Base-by-base conservation (phyloP, 2,329 filamentous ascomycete genomes). In the Dactylonectria macrodidyma region DNA sequence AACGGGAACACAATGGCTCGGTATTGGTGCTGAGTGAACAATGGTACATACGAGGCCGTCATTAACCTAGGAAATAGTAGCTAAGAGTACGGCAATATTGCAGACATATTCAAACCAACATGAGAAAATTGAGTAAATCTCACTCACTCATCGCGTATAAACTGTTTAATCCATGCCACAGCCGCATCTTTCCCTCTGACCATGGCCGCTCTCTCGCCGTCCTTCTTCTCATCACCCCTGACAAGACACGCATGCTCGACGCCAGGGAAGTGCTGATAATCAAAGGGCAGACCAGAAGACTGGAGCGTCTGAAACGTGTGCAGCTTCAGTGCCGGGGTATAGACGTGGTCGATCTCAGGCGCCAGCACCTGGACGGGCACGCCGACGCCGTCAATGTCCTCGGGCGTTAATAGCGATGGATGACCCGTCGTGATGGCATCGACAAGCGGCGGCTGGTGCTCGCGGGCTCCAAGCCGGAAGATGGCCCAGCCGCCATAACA, bases 401-500 rank as follows among this genome's bases (percentile, higher is more conserved):
- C 70, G 65, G 83, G 79, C 0, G 78, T 82, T 24, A 87, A 63
- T 47, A 81, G 69, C 0, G 79, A 81, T 10, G 84, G 86, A 71
- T 88, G 86, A 0, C 77, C 86, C 3, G 78, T 77, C 2, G 80
- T 78, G 44, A 87, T 79, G 69, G 79, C 82, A 64, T 88, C 85
- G 5, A 88, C 81, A 2, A 88, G 75, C 2, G 74, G 73, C 0
- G 68, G 62, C 2, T 73, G 69, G n/a, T 79, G 67, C 65, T 83
- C 81, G 10, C 61, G 65, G 1, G 81, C 79, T 0, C 80, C 86
- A 0, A 88, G 81, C 1, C 82, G 81, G 63, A 87, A 83, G 3
- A 78, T 79, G 0, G 83, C 86, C 87, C 86, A 88, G 6, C 84
- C 85, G 14, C 86, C 86, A 60, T 81, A 88, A 76, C 86, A 88